phyloP scores from a whole-genome alignment of 306 rosid genomes.

The Quercus suber region DNA sequence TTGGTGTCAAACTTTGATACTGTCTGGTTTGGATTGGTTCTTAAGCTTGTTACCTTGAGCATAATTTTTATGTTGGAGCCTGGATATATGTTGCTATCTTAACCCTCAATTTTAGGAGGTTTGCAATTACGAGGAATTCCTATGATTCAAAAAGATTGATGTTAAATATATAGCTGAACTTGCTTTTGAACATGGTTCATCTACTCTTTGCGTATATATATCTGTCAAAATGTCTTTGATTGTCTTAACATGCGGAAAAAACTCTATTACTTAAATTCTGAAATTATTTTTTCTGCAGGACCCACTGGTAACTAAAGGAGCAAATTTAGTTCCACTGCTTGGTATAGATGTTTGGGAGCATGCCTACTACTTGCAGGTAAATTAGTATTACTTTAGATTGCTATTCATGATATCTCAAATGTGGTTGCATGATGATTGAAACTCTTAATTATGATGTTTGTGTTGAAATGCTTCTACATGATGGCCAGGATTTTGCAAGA shows the following conservation, averaged over 20 bases:
- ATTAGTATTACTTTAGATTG: constrained; percentile 13
- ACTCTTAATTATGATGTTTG: neutral
- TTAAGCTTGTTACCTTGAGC: neutral
- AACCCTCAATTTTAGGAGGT: neutral
- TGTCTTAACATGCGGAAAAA: neutral
- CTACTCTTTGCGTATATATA: neutral
- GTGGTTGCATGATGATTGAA: constrained; percentile 2
- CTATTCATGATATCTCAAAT: neutral
- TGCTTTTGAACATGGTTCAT: neutral
- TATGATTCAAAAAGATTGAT: neutral
- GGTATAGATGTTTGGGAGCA: constrained; percentile 99
- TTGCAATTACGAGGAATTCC: neutral
- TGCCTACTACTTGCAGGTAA: constrained; percentile 96
- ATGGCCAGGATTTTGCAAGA: neutral
- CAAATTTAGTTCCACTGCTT: constrained; percentile 80
- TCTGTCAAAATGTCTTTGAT: neutral
- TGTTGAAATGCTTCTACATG: neutral
- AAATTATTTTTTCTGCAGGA: constrained; percentile 54
- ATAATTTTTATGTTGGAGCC: neutral
- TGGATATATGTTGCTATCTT: neutral
- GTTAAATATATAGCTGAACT: neutral
- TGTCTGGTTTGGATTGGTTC: neutral
- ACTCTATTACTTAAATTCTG: neutral
- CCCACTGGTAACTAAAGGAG: constrained; percentile 85
- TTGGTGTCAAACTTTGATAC: neutral